Evolutionary conservation across 208 protist genomes (phyloP), one percentile per base, ranked within the genome.

Genomic region (Wallacemonas sp.): DNA sequence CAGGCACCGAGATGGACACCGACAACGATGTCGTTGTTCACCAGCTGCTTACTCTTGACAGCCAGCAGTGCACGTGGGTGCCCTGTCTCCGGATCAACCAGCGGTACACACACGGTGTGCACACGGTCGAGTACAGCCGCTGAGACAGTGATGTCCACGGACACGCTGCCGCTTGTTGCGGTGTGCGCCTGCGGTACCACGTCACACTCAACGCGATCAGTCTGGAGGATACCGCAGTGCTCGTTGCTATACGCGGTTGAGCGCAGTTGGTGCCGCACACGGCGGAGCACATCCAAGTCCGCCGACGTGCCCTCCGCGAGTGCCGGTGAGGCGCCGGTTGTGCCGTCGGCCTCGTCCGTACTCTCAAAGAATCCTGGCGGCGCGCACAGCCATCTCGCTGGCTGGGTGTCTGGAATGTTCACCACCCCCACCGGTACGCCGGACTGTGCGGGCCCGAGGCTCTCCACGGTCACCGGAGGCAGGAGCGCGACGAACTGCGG

Each of bases 1-100:
- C 54, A 72, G 9, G 71, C 30, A 9, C 52, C 63, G 58, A 62
- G 36, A 19, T 22, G 24, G 15, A 26, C 34, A n/a, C 22, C 50
- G 2, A 87, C 63, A 4, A 91, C 71, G n/a, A 81, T 66, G 50
- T 79, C 78, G 45, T 79, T 76, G 60, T 83, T 91, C 48, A 79
- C 71, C 9, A 78, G 72, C 66, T 79, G 55, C 26, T 53, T 44
- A 0, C 63, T 61, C 32, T 69, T 62, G 17, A 76, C 41, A 9
- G 55, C 50, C 33, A 73, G 36, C 38, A 85, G 63, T 34, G 10
- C 27, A 19, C 63, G 48, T n/a, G 6, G 32, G 8, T 26, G 44
- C 13, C 24, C 19, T 29, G 42, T 42, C 5, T 3, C 6, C 6
- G 44, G 39, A 17, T 39, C 32, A 8, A 24, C 32, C 24, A 62